Percentiles rank a stretch among this genome's conserved stretches.
phyloP scores from a whole-genome alignment of 2,329 filamentous ascomycete species.

The Cordyceps militaris region DNA sequence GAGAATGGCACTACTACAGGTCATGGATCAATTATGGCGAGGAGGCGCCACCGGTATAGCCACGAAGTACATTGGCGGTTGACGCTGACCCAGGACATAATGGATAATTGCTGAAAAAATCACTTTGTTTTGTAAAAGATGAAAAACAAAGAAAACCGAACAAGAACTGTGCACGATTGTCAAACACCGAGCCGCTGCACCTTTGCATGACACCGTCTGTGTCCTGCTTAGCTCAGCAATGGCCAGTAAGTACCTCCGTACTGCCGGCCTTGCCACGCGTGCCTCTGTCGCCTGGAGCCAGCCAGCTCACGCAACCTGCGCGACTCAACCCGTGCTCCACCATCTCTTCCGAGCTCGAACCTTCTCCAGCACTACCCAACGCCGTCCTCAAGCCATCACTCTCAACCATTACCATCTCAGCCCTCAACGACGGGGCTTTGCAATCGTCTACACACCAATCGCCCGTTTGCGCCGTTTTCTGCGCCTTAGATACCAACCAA shows the following conservation, averaged over 20 bases:
- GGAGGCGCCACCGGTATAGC: too few relatives aligned
- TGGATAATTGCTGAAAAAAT: too few relatives aligned
- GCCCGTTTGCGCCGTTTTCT: background rate
- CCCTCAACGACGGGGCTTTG: constrained; percentile 8
- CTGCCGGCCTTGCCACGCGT: constrained; percentile 3
- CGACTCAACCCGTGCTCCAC: constrained; percentile 11
- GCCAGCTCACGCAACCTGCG: background rate
- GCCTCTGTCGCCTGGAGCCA: constrained; percentile 6
- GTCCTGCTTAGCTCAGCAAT: constrained; percentile 7
- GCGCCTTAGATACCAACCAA: background rate
- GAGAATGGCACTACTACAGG: too few relatives aligned
- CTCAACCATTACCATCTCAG: constrained; percentile 4
- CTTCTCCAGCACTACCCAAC: constrained; percentile 11
- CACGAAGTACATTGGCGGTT: too few relatives aligned
- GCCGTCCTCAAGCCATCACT: constrained; percentile 2
- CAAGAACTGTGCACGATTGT: too few relatives aligned
- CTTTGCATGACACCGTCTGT: background rate
- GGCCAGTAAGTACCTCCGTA: background rate
- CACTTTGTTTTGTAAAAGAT: too few relatives aligned
- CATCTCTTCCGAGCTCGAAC: constrained; percentile 11
- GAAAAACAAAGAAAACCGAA: too few relatives aligned
- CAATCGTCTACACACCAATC: constrained; percentile 11
- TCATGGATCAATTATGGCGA: too few relatives aligned
- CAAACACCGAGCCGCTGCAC: too few relatives aligned
- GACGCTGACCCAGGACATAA: too few relatives aligned